Percentiles rank a stretch among this genome's conserved stretches.
These are phyloP conservation scores for Hypomyces rosellus DNA, from an alignment of 2,329 filamentous ascomycete genomes.

Conservation along the genomic window DNA sequence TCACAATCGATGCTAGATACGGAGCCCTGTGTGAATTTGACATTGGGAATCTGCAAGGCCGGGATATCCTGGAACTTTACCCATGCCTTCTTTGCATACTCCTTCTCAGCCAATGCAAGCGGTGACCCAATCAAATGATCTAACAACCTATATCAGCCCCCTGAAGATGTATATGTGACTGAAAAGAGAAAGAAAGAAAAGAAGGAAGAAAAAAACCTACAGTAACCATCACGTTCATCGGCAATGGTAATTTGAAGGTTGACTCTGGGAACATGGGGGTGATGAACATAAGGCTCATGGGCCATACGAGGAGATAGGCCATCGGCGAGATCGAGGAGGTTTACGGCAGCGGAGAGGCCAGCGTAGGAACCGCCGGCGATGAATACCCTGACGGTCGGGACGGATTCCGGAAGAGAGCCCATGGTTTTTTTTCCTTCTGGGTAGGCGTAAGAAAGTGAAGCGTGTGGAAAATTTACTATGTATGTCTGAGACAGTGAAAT, in stretches of 20 bases:
- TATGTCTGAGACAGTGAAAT: no score
- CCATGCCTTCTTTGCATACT: slow-evolving; percentile 64
- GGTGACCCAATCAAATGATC: slow-evolving; percentile 73
- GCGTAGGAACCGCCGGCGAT: slow-evolving; percentile 67
- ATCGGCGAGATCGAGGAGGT: slow-evolving; percentile 59
- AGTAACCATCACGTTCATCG: slow-evolving; percentile 78
- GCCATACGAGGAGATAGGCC: slow-evolving; percentile 46
- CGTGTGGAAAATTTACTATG: no score
- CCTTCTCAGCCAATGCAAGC: slow-evolving; percentile 58
- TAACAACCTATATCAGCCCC: slow-evolving; percentile 24
- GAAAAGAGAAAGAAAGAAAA: neutral
- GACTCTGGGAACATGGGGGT: slow-evolving; percentile 39
- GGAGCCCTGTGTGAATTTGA: slow-evolving; percentile 61
- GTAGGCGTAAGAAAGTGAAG: no score
- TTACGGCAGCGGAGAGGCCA: slow-evolving; percentile 61
- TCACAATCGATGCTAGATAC: slow-evolving; percentile 54
- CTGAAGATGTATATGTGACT: neutral
- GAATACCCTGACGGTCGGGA: slow-evolving; percentile 48
- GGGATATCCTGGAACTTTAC: slow-evolving; percentile 61
- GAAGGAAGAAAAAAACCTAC: slow-evolving; percentile 46
- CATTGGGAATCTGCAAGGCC: slow-evolving; percentile 54
- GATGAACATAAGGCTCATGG: slow-evolving; percentile 30
- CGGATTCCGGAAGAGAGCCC: slow-evolving; percentile 23
- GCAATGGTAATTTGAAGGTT: slow-evolving; percentile 66
- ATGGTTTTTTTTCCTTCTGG: slow-evolving; percentile 15